phyloP scores from a whole-genome alignment of 2,329 filamentous ascomycete genomes.

The Calonectria crousiana region DNA sequence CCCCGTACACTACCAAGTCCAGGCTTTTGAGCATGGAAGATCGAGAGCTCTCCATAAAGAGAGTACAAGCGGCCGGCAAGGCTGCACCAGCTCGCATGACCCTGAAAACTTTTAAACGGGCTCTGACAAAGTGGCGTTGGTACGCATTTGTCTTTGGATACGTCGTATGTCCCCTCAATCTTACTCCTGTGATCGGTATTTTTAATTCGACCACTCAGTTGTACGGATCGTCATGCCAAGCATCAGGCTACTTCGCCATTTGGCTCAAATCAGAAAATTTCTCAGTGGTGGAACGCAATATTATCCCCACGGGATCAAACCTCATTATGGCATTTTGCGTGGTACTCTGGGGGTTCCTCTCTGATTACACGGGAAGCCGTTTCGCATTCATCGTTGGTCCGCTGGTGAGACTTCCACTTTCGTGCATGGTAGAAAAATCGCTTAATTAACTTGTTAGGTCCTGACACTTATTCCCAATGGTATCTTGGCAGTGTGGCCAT shows the following conservation, averaged over 20 bases:
- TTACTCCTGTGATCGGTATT: neutral
- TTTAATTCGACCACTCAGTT: neutral
- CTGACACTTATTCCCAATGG: neutral
- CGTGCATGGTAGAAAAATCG: no score
- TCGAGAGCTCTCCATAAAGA: neutral
- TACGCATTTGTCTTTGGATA: neutral
- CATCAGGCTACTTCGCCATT: neutral
- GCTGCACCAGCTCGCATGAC: neutral
- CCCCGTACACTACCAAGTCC: neutral
- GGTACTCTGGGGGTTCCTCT: neutral
- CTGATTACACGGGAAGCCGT: neutral
- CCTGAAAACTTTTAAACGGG: neutral
- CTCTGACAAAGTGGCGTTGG: neutral
- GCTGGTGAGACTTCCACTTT: neutral
- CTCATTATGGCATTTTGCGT: neutral
- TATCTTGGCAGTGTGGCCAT: neutral
- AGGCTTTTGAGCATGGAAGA: neutral
- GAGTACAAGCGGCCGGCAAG: neutral
- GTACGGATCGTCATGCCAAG: neutral
- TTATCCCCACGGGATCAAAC: neutral
- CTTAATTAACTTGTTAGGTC: neutral
- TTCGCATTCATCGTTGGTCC: neutral
- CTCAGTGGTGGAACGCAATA: neutral
- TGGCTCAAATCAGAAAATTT: constrained; percentile 1
- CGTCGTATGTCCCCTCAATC: neutral